These are phyloP conservation scores for Hypholoma sublateritium DNA, from an alignment of 768 basidiomycete genomes.

Conservation along the genomic window DNA sequence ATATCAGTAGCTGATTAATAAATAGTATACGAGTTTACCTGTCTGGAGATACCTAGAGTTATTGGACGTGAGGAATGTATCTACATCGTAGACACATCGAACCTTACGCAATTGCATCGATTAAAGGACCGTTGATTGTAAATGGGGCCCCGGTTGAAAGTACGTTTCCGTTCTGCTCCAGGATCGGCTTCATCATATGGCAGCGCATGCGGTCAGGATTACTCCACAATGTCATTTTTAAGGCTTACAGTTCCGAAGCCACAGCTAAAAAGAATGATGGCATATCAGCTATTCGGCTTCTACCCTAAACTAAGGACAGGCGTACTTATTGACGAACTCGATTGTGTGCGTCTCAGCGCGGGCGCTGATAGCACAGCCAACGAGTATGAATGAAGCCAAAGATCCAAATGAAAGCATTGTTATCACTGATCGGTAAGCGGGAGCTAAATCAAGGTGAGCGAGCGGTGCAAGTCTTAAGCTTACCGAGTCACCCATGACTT, in stretches of 20 bases:
- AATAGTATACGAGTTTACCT: background rate
- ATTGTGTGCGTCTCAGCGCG: slow-evolving; percentile 2
- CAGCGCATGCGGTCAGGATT: too few relatives aligned
- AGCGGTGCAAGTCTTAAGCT: too few relatives aligned
- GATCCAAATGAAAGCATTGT: too few relatives aligned
- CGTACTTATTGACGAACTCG: background rate
- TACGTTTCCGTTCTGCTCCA: slow-evolving; percentile 26
- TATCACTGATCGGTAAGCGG: too few relatives aligned
- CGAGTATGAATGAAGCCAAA: too few relatives aligned
- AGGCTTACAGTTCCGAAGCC: background rate
- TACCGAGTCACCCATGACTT: too few relatives aligned
- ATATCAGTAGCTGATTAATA: too few relatives aligned
- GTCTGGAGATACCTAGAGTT: background rate
- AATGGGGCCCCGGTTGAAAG: slow-evolving; percentile 9
- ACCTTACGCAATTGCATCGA: slow-evolving; percentile 32
- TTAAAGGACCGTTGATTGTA: slow-evolving; percentile 18
- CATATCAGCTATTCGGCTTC: background rate
- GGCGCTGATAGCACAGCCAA: background rate
- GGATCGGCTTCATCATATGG: slow-evolving; percentile 18
- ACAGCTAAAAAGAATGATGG: background rate
- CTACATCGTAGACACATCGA: background rate
- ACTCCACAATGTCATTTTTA: too few relatives aligned
- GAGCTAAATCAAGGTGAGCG: too few relatives aligned
- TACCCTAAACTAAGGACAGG: background rate
- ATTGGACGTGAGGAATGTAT: background rate